These are phyloP conservation scores for Sideroxylon spinosum DNA, from an alignment of 179 eudicot species.

Conservation along the genomic window DNA sequence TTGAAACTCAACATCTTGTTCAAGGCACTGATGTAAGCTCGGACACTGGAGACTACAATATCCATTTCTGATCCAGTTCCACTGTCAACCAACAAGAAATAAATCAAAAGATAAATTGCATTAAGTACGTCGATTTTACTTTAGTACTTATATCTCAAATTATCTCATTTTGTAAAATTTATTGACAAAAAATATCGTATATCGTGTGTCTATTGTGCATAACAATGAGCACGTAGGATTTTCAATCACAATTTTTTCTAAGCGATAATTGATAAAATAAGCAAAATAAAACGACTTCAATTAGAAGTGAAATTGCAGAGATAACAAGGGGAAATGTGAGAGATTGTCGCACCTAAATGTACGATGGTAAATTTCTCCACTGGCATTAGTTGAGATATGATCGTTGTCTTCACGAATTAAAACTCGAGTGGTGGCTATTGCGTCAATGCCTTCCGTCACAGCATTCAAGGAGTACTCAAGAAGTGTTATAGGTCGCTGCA, in stretches of 20 bases:
- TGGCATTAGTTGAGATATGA: slow-evolving; percentile 50
- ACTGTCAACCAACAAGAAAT: slow-evolving; percentile 34
- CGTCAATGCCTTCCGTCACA: slow-evolving; percentile 95
- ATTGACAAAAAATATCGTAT: too few relatives aligned
- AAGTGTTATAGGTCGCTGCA: slow-evolving; percentile 77
- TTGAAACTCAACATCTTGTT: slow-evolving; percentile 79
- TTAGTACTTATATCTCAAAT: too few relatives aligned
- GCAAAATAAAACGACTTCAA: too few relatives aligned
- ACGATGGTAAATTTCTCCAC: slow-evolving; percentile 50
- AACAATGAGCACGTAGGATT: too few relatives aligned
- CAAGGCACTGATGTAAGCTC: slow-evolving; percentile 81
- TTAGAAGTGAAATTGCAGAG: not conserved
- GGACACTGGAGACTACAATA: slow-evolving; percentile 85
- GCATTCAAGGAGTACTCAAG: slow-evolving; percentile 64
- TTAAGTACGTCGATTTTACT: too few relatives aligned
- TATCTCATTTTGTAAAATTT: too few relatives aligned
- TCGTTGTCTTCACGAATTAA: slow-evolving; percentile 56
- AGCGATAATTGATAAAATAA: too few relatives aligned
- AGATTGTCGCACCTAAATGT: slow-evolving; percentile 56
- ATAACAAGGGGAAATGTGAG: not conserved
- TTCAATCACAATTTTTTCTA: too few relatives aligned
- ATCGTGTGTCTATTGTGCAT: too few relatives aligned
- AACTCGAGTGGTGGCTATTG: slow-evolving; percentile 80
- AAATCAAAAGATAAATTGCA: not conserved
- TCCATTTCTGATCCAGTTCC: slow-evolving; percentile 91